A percentile compares a stretch with the other conserved stretches of the same genome.
phyloP scores from a whole-genome alignment of 352 stramenopile genomes.

The Phytophthora ramorum region DNA sequence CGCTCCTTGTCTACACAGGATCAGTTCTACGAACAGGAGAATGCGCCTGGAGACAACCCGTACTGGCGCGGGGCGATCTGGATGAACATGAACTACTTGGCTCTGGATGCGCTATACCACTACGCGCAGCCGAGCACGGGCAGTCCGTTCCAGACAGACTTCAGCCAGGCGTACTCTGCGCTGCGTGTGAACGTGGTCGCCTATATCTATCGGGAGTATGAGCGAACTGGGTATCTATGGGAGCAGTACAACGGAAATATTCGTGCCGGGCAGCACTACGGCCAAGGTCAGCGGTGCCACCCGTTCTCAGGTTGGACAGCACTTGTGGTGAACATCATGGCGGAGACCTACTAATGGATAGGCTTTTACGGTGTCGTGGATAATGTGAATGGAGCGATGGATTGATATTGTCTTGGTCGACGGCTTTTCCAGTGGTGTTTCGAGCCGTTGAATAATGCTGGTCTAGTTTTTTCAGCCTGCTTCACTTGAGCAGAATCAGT shows the following conservation, averaged over 20 bases:
- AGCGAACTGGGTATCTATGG: conserved; percentile 92
- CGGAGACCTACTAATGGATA: conserved; percentile 84
- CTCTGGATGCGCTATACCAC: conserved; percentile 82
- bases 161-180: conserved; percentile 46
- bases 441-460: too few species aligned
- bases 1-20: conserved; percentile 88
- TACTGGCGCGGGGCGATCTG: conserved; percentile 95
- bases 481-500: too few species aligned
- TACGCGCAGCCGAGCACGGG: conserved; percentile 57
- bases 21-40: conserved; percentile 89
- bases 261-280: conserved; percentile 50
- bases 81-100: conserved; percentile 95
- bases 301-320: conserved; percentile 96
- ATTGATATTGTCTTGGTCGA: too few species aligned
- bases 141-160: conserved; percentile 54
- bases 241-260: conserved; percentile 94
- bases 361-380: neutral
- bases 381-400: neutral
- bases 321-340: conserved; percentile 93
- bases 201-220: conserved; percentile 82
- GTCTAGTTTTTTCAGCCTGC: too few species aligned
- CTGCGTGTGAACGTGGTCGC: conserved; percentile 70
- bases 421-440: too few species aligned
- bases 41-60: too few species aligned
- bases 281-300: conserved; percentile 89